Base-by-base conservation (phyloP, 306 rosid species). In the Geum urbanum region DNA sequence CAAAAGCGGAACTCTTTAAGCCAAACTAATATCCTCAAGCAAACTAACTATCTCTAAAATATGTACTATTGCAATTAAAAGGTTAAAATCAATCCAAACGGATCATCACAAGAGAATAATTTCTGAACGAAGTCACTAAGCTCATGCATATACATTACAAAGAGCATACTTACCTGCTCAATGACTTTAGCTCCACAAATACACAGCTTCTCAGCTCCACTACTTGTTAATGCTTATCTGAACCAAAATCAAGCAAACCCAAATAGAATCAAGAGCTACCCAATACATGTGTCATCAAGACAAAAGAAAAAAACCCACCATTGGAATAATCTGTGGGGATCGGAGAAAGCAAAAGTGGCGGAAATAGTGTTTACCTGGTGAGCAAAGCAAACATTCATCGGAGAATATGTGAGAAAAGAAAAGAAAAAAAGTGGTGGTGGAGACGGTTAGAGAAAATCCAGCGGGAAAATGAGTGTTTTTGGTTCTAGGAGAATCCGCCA, bases 311-410 rank as follows among this genome's bases (percentile, higher is more conserved):
- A 24, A 60, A 59, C 63, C 63, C 27, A 45, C 32, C 32, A 79
- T 8, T 52, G 63, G 62, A 44, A 51, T 43, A 59, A 40, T 44
- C 64, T 59, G 45, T 32, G 15, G 64, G 64, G 32, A 59, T 59
- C 20, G 44, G 35, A 59, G 44, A 59, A 59, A 12, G 6, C 10
- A 5, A 59, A 14, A 14, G 15, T 14, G 64, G 32, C 32, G 64
- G 22, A 59, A 48, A 35, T 52, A 71, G 39, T n/a, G 55, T 52
- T 45, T 47, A 63, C 76, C 72, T 54, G 72, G 15, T 46, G 24
- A 9, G 32, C 32, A 27, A 27, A 27, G 32, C 32, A 27, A 27
- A 27, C 32, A 27, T 27, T 13, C 61, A 55, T 9, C 19, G 37
- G 8, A 55, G 32, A 55, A 47, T 47, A 13, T 47, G 4, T 11